Conservation (phyloP, 2,329 filamentous ascomycete genomes). For the Penicillium olsonii region DNA sequence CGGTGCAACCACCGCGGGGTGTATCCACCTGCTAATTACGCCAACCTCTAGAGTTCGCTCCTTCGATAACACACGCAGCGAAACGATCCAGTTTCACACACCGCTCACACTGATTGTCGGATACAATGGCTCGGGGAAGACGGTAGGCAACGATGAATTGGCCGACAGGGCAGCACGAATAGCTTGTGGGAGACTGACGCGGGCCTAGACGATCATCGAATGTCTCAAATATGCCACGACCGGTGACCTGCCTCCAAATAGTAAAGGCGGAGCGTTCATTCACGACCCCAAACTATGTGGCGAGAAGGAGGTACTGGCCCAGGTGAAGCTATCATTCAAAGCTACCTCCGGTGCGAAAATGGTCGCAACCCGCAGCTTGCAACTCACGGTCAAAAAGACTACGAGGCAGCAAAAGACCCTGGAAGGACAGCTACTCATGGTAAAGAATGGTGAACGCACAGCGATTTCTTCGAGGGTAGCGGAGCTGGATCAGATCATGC, state of each 20-base stretch:
- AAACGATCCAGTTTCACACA: conserved; percentile 84
- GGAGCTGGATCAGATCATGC: conserved; percentile 81
- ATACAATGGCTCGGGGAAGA: conserved; percentile 96
- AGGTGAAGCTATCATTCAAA: conserved; percentile 86
- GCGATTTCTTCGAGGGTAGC: conserved; percentile 77
- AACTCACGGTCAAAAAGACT: conserved; percentile 83
- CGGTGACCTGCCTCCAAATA: conserved; percentile 89
- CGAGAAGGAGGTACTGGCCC: conserved; percentile 85
- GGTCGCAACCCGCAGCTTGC: conserved; percentile 79
- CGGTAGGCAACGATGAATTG: conserved; percentile 49
- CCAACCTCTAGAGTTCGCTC: conserved; percentile 65
- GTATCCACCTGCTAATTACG: conserved; percentile 3
- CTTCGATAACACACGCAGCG: conserved; percentile 72
- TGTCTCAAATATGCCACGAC: conserved; percentile 98
- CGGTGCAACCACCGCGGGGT: conserved; percentile 2
- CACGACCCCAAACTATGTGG: conserved; percentile 89
- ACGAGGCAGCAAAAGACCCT: conserved; percentile 77
- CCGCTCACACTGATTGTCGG: conserved; percentile 96
- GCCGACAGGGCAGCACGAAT: background rate
- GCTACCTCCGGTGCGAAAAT: conserved; percentile 76
- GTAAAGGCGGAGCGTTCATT: conserved; percentile 85
- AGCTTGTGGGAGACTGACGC: conserved; percentile 10
- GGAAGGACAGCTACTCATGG: conserved; percentile 74
- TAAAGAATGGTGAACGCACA: conserved; percentile 76
- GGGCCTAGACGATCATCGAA: conserved; percentile 80